Percentiles rank a stretch among this genome's conserved stretches.
Evolutionary conservation across 2,329 filamentous ascomycete species (phyloP).

Genomic region (Fusarium tuaranense): DNA sequence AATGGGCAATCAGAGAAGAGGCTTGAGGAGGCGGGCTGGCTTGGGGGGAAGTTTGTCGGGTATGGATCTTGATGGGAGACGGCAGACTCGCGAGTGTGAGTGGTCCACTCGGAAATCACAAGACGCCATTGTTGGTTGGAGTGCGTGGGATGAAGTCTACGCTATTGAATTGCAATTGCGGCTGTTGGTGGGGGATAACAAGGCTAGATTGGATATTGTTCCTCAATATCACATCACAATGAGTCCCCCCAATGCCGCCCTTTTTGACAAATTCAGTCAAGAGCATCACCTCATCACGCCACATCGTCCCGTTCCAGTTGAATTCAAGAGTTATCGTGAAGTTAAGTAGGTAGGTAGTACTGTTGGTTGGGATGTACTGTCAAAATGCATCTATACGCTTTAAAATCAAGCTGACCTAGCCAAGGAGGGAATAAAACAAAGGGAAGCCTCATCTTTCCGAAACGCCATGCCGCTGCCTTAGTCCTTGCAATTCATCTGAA

Average conservation of each 20-base stretch:
- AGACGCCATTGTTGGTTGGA: neutral
- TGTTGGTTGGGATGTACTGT: neutral
- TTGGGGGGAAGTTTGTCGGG: neutral
- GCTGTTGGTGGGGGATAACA: neutral
- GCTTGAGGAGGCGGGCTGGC: neutral
- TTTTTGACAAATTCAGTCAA: neutral
- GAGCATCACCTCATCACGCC: neutral
- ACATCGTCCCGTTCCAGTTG: neutral
- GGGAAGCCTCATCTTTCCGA: neutral
- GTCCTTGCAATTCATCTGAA: neutral
- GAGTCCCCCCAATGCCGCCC: neutral
- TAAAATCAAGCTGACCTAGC: neutral
- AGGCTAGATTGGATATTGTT: neutral
- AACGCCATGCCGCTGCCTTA: conserved; percentile 26
- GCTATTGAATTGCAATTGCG: neutral
- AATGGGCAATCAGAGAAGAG: neutral
- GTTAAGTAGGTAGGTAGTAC: neutral
- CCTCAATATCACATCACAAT: neutral
- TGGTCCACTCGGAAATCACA: neutral
- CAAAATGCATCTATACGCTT: neutral
- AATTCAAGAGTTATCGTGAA: neutral
- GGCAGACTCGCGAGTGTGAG: neutral
- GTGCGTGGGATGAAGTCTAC: neutral
- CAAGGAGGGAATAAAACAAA: neutral
- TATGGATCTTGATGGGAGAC: neutral